Base-by-base conservation (phyloP, 2,329 filamentous ascomycete genomes). In the Blumeriella jaapii region DNA sequence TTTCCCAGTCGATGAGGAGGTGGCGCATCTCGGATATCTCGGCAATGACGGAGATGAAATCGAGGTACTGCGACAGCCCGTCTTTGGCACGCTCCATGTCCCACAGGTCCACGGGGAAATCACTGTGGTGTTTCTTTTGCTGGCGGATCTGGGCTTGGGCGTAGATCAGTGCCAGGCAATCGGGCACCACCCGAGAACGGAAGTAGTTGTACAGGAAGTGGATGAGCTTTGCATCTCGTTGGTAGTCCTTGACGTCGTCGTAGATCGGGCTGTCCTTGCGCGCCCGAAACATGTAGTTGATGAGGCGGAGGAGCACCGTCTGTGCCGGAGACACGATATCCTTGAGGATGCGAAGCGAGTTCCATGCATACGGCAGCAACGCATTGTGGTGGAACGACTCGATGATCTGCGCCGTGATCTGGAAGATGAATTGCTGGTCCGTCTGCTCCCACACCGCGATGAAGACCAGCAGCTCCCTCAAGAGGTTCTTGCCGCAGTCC, bases 21-120 rank as follows among this genome's bases (percentile, higher is more conserved):
- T 75, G 71, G 44, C 93, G 83, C 65, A 85, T 85, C 32, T 84
- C 79, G 27, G 78, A 70, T 50, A 89, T 81, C 53, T 94, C 87
- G 0, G 84, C 86, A 17, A 94, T 73, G 0, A 91, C 87, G 11
- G 82, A 85, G 35, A 95, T 81, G 55, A 96, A 93, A 50, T 95
- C 87, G 2, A 96, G 73, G 54, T 93, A 94, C 57, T 95, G 87
- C 33, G 87, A 85, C 1, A 96, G 74, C 1, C 89, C 89, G 53
- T 96, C 89, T 56, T 93, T 94, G 39, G 93, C 89, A 10, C 89
- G 76, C 56, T 96, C 89, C 81, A 96, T 93, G 52, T 96, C 89
- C 89, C 89, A 96, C 29, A 86, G 71, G 51, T 96, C 93, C 2
- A 95, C 77, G 0, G 89, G 89, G 51, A 95, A 96, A 52, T 95